Base-by-base conservation (phyloP, 1,284 basidiomycete species). In the Malassezia yamatoensis region DNA sequence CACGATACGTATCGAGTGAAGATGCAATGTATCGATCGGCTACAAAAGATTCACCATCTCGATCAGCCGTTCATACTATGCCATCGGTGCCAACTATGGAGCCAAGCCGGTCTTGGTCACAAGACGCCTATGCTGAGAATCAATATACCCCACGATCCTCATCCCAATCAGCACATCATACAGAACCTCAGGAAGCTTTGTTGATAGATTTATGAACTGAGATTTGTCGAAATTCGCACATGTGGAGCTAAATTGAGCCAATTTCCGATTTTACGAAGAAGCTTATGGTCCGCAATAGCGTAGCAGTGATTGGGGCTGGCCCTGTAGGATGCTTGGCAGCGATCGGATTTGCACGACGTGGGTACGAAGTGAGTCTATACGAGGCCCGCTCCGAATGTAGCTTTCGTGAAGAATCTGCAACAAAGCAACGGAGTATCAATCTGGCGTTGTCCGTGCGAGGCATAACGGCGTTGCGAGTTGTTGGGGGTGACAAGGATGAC, bases 301-400 rank as follows among this genome's bases (percentile, higher is more conserved):
- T 49, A 15, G 75, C 80, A 35, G 75, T 82, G 49, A 77, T 81
- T 21, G 93, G 93, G 41, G 93, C 86, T 44, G 93, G 93, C 0
- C 90, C 93, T 9, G 93, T 98, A 5, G 93, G 93, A 35, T 91
- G 90, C 72, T 84, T 96, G 15, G 82, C 86, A 15, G 90, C 90
- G 4, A 81, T 93, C 44, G 83, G 86, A 46, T 80, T 98, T 43
- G 86, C 89, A 46, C 85, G 87, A 66, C 81, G 83, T 66, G 91
- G 91, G 37, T 98, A 90, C 88, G 67, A 79, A 40, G 90, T 96
- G 44, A 83, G 86, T 63, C 74, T 96, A n/a, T 90, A 87, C 77
- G 93, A 98, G 78, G 81, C 82, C 49, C 81, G 90, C 85, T 89
- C 72, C 72, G 83, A 71, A 41, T 53, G 55, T 47, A 60, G 65